Evolutionary conservation across 352 stramenopile genomes (phyloP).

Genomic region (Thalassiosira livingstoniorum): DNA sequence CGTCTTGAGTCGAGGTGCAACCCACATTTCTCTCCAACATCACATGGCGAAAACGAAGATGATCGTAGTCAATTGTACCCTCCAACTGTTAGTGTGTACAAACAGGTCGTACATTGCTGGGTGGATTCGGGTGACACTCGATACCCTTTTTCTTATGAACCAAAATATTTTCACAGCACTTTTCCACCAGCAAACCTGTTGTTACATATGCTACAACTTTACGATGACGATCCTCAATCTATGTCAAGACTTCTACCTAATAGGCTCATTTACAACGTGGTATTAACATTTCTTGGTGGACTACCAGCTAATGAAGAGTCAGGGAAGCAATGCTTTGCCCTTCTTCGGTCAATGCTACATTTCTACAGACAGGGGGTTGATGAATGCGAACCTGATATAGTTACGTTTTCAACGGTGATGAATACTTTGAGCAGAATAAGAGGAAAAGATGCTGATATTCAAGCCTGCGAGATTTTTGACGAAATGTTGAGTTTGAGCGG

Average conservation of each 20-base stretch:
- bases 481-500: slow-evolving; percentile 51
- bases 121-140: slow-evolving; percentile 1
- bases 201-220: slow-evolving; percentile 39
- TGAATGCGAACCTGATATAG: slow-evolving; percentile 49
- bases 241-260: slow-evolving; percentile 43
- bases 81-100: slow-evolving; percentile 50
- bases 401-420: slow-evolving; percentile 55
- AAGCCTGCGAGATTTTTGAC: slow-evolving; percentile 39
- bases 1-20: slow-evolving; percentile 43
- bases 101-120: slow-evolving; percentile 45
- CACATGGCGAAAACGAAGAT: neutral
- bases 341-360: slow-evolving; percentile 43
- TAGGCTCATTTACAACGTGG: slow-evolving; percentile 45
- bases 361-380: slow-evolving; percentile 30
- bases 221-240: slow-evolving; percentile 12
- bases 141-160: neutral
- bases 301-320: neutral
- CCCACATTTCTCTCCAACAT: neutral
- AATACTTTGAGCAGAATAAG: neutral
- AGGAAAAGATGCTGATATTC: neutral
- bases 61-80: slow-evolving; percentile 26
- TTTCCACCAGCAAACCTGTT: slow-evolving; percentile 51
- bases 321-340: slow-evolving; percentile 24
- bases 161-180: slow-evolving; percentile 26
- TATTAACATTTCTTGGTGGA: slow-evolving; percentile 30